Evolutionary conservation across 495 filamentous ascomycete genomes (phyloP).

Genomic region (Elaphomyces granulatus): DNA sequence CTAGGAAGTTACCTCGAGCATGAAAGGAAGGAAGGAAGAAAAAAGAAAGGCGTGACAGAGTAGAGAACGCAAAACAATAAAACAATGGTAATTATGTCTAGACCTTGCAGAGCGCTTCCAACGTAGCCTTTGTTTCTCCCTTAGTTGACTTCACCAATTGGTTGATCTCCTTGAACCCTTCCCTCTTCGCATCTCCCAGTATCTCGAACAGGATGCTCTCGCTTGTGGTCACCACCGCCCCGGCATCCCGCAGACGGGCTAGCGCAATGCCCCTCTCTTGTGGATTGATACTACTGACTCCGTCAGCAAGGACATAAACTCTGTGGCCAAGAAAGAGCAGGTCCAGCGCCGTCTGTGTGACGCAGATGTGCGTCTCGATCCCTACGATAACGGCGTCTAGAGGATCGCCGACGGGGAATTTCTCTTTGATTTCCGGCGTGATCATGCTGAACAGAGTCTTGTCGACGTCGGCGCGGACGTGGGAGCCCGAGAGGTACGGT

Average conservation of each 20-base stretch:
- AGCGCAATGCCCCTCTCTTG: conserved; percentile 74
- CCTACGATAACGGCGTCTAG: conserved; percentile 40
- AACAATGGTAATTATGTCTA: too few relatives aligned
- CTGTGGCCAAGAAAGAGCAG: conserved; percentile 55
- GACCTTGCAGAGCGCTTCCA: conserved; percentile 57
- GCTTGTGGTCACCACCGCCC: conserved; percentile 70
- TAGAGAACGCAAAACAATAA: too few relatives aligned
- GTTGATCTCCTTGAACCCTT: conserved; percentile 54
- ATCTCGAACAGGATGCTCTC: conserved; percentile 89
- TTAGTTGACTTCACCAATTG: conserved; percentile 66
- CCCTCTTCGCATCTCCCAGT: conserved; percentile 70
- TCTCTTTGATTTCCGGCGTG: conserved; percentile 28
- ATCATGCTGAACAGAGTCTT: conserved; percentile 90
- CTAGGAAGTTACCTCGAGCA: too few relatives aligned
- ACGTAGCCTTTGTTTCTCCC: conserved; percentile 45
- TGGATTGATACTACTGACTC: conserved; percentile 68
- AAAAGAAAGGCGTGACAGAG: too few relatives aligned
- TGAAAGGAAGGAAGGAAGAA: too few relatives aligned
- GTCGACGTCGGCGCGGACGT: conserved; percentile 46
- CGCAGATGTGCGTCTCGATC: conserved; percentile 89
- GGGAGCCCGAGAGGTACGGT: conserved; percentile 20
- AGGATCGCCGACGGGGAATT: conserved; percentile 13
- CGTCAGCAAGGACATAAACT: conserved; percentile 87
- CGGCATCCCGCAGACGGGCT: conserved; percentile 54
- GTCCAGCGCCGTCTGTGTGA: conserved; percentile 84